Conservation (phyloP, 768 basidiomycete genomes). For the Arthromyces matolae region DNA sequence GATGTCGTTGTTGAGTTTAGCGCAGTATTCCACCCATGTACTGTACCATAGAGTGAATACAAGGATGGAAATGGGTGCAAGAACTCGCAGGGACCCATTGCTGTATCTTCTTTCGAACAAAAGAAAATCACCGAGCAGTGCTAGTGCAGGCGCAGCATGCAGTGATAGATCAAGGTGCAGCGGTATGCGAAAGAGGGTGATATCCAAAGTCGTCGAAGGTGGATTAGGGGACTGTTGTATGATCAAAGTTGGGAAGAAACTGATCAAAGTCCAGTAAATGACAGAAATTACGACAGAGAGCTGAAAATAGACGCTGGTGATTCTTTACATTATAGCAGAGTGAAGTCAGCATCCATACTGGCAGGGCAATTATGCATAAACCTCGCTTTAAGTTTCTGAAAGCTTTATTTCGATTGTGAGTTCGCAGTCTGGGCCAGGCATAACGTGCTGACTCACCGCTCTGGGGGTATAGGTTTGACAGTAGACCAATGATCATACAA, state of each 20-base stretch:
- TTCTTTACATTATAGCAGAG: not conserved
- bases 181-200: conserved; percentile 39
- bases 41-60: conserved; percentile 47
- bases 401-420: too few species aligned
- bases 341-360: conserved; percentile 37
- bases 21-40: conserved; percentile 66
- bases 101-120: conserved; percentile 57
- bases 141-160: conserved; percentile 58
- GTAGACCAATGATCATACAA: conserved; percentile 32
- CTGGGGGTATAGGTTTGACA: conserved; percentile 32
- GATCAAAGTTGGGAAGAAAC: conserved; percentile 56
- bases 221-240: conserved; percentile 25
- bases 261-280: conserved; percentile 69
- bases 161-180: conserved; percentile 58
- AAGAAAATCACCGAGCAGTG: conserved; percentile 65
- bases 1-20: conserved; percentile 46
- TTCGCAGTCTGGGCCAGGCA: conserved; percentile 3
- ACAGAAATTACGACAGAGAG: conserved; percentile 35
- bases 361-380: conserved; percentile 61
- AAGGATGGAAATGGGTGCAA: conserved; percentile 27
- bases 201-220: conserved; percentile 28
- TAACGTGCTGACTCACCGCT: too few species aligned
- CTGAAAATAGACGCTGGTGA: conserved; percentile 14
- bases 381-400: conserved; percentile 47
- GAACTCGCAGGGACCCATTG: conserved; percentile 18